phyloP scores from a whole-genome alignment of 495 filamentous ascomycete genomes.

The Penicillium lividum region DNA sequence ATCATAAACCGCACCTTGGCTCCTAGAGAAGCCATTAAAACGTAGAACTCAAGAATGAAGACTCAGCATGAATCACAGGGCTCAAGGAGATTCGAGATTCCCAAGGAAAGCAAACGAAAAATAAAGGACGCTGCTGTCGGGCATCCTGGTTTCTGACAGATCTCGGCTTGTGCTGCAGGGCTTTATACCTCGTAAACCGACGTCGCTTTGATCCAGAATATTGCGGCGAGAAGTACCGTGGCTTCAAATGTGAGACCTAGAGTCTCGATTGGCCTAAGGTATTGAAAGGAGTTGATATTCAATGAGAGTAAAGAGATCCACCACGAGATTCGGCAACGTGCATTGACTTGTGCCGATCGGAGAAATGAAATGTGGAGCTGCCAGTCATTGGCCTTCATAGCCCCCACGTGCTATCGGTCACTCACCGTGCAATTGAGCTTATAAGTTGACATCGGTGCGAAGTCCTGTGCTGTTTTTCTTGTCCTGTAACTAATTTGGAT shows the following conservation, averaged over 20 bases:
- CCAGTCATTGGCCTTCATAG: slow-evolving; percentile 5
- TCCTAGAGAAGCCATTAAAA: slow-evolving; percentile 20
- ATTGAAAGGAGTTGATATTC: slow-evolving; percentile 2
- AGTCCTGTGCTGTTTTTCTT: slow-evolving; percentile 17
- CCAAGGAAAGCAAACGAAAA: neutral
- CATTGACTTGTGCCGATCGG: neutral
- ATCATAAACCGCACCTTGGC: slow-evolving; percentile 18
- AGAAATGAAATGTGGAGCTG: neutral
- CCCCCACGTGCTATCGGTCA: slow-evolving; percentile 17
- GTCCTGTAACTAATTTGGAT: neutral
- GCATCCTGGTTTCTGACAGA: neutral
- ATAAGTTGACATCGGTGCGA: slow-evolving; percentile 20
- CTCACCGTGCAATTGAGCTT: slow-evolving; percentile 4
- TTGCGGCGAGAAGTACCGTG: neutral
- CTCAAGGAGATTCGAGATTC: neutral
- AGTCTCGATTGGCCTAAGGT: neutral
- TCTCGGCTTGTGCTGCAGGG: neutral
- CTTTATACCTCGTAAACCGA: neutral
- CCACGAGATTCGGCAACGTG: slow-evolving; percentile 5
- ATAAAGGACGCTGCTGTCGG: neutral
- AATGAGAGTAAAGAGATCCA: slow-evolving; percentile 9
- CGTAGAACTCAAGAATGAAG: neutral
- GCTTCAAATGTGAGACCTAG: neutral
- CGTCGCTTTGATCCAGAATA: neutral
- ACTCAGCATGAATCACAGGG: neutral